These are phyloP conservation scores for Ajuga reptans DNA, from an alignment of 305 asterid genomes.

Conservation along the genomic window DNA sequence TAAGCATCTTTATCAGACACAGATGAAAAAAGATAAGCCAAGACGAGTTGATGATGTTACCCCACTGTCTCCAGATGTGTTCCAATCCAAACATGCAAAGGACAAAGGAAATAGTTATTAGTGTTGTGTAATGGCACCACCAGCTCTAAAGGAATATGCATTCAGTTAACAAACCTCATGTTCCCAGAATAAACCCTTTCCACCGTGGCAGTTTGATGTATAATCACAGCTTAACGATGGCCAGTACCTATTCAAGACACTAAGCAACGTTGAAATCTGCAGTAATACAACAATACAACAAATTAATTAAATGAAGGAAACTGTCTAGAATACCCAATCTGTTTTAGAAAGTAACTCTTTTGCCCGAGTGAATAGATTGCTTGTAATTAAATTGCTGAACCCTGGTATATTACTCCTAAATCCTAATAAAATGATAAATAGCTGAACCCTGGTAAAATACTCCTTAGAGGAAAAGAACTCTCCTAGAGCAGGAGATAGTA, in stretches of 20 bases:
- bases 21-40: background rate
- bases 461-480: background rate
- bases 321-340: constrained; percentile 8
- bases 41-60: constrained; percentile 34
- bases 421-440: background rate
- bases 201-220: constrained; percentile 51
- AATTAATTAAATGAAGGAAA: background rate
- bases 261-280: constrained; percentile 55
- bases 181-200: constrained; percentile 70
- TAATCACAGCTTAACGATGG: constrained; percentile 63
- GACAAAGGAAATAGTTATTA: constrained; percentile 32
- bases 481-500: background rate
- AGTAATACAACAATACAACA: background rate
- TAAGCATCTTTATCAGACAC: constrained; percentile 18
- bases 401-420: too few relatives aligned
- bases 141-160: constrained; percentile 15
- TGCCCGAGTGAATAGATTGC: background rate
- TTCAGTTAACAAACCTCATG: constrained; percentile 57
- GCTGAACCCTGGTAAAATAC: background rate
- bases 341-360: constrained; percentile 5
- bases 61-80: constrained; percentile 58
- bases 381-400: background rate
- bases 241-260: constrained; percentile 65
- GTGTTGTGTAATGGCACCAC: constrained; percentile 25
- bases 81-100: constrained; percentile 38